Evolutionary conservation across 805 yeast species (phyloP), one percentile per base, ranked within the genome.

Genomic region (Candida takata): DNA sequence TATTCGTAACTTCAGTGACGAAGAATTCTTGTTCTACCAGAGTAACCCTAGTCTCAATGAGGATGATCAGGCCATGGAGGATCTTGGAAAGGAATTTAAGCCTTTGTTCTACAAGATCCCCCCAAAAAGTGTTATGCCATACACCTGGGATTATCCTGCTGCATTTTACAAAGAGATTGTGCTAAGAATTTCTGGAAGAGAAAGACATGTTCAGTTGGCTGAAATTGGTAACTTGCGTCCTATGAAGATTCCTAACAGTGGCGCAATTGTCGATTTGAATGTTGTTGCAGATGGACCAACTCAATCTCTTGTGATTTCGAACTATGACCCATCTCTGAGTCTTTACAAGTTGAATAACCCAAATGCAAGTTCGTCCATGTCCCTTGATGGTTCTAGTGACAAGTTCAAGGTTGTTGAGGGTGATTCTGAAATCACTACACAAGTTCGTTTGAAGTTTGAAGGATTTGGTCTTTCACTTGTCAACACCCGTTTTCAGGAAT

Each of bases 211-310:
- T 15, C 94, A 86, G 50, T 60, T 92, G 35, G 92, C 95, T 0
- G 97, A 92, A 56, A 90, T 92, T 48, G 99, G 99, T 17, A 81
- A 81, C 41, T 65, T 87, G 42, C 77, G 79, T 41, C 97, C 97
- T 0, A 84, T 90, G 76, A 73, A 84, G 46, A 54, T 90, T 24
- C 81, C 86, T 2, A 68, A 61, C 15, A 55, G 58, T 5, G 62
- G 64, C 9, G 61, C 60, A 0, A 78, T 83, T 38, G 88, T 86
- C 20, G 97, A 87, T 48, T 63, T 94, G 48, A 85, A 87, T 52
- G 97, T 92, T 13, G 80, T 86, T 28, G 97, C 97, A 0, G 97
- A 92, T 64, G 98, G 97, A 0, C 95, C 96, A 0, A 78, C 88
- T 1, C 96, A 86, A 58, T 80, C 95, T 0, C 69, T 92, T 44